Base-by-base conservation (phyloP, 2,329 filamentous ascomycete genomes). In the Fusarium armeniacum region DNA sequence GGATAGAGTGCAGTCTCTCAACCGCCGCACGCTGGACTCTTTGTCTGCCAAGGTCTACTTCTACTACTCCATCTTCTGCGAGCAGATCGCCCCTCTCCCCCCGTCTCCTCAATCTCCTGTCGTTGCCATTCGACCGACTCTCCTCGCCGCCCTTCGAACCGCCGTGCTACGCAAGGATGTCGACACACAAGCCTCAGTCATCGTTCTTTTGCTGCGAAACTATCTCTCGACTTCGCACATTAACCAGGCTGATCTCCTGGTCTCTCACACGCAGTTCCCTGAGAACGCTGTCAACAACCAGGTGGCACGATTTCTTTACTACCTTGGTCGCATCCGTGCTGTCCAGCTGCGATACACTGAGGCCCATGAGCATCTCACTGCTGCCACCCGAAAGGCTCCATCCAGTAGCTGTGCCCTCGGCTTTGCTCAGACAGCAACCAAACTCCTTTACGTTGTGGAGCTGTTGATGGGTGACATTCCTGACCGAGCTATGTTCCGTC, bases 381-480 rank as follows among this genome's bases (percentile, higher is more conserved):
- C 94, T 49, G 96, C 96, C 45, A 98, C 94, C 32, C 92, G 96
- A 75, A 99, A 99, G 83, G 94, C 96, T 9, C 96, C 96, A 0
- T 93, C 94, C 24, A 96, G 92, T 78, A 89, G 90, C 71, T 94
- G 93, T 72, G 96, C 96, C 6, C 90, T 94, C 45, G 95, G 96
- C 46, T 99, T 99, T 81, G 94, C 97, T 72, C 96, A 98, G 81
- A 94, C 94, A 40, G 95, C 96, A 1, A 97, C 93, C 70, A 99
- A 99, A 86, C 87, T 98, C n/a, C 85, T 98, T 70, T 89, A 98
- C 44, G 94, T 99, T 22, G 96, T 99, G 15, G 95, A 99, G 84
- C 85, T 99, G 65, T 84, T 99, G 69, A 99, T 99, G 96, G 96
- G 96, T 70, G 96, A 99, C 77, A 99, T 99, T 72, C 96, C 96